Conservation (phyloP, 1,284 basidiomycete species). For the Sanguinoderma infundibulare region DNA sequence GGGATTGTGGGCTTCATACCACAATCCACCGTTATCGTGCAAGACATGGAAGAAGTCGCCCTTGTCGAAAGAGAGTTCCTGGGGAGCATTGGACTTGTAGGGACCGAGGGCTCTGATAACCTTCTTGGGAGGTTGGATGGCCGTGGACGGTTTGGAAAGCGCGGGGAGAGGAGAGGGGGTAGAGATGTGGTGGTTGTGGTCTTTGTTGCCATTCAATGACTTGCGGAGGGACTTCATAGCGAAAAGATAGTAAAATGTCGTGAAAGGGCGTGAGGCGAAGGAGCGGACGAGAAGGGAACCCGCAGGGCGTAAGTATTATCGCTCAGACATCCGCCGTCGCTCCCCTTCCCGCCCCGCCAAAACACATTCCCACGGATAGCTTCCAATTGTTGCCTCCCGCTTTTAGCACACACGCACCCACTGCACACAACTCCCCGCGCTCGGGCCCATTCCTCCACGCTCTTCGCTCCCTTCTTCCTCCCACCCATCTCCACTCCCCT, state of each 20-base stretch:
- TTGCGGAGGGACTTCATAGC: slow-evolving; percentile 88
- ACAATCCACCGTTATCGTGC: slow-evolving; percentile 58
- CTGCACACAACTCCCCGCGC: slow-evolving; percentile 1
- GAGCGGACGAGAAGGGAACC: slow-evolving; percentile 24
- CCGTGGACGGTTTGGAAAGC: slow-evolving; percentile 69
- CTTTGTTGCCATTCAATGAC: slow-evolving; percentile 74
- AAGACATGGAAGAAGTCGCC: slow-evolving; percentile 99
- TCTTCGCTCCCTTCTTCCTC: slow-evolving; percentile 7
- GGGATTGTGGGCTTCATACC: slow-evolving; percentile 93
- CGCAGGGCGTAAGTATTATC: slow-evolving; percentile 29
- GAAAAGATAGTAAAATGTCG: slow-evolving; percentile 34
- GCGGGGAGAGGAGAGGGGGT: slow-evolving; percentile 66
- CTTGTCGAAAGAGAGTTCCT: slow-evolving; percentile 90
- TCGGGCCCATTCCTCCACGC: slow-evolving; percentile 16
- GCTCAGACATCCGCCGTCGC: slow-evolving; percentile 20
- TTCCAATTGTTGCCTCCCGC: slow-evolving; percentile 24
- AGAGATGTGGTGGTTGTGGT: slow-evolving; percentile 65
- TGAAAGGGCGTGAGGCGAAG: slow-evolving; percentile 37
- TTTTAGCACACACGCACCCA: slow-evolving; percentile 19
- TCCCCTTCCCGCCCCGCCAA: slow-evolving; percentile 11
- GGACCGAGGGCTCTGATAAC: slow-evolving; percentile 87
- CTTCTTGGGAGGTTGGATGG: slow-evolving; percentile 88
- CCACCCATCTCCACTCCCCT: not conserved
- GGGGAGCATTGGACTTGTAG: slow-evolving; percentile 77
- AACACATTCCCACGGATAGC: slow-evolving; percentile 25